Base-by-base conservation (phyloP, 1,284 basidiomycete species). In the Earliella scabrosa region DNA sequence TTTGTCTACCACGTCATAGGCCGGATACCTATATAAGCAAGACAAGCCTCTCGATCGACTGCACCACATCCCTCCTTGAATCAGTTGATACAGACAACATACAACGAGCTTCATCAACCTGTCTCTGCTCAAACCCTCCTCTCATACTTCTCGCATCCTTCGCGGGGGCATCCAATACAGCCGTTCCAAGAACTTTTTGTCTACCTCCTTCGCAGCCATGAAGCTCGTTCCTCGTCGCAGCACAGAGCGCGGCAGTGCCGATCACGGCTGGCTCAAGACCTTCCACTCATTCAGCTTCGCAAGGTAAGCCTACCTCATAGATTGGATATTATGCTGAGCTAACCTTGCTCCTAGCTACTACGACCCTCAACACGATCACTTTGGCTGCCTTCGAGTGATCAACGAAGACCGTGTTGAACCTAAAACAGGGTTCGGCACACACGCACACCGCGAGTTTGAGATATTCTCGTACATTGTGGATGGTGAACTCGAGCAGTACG, bases 241-340 rank as follows among this genome's bases (percentile, higher is more conserved):
- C 65, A 68, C 85, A 53, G 83, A 88, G 45, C 82, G 94, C 39
- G 93, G 93, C 8, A 75, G 89, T 51, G 90, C 90, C 13, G 85
- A 97, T 70, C 93, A 95, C 65, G 86, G 86, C 21, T 98, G 95
- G 95, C 78, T 98, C 45, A 95, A 95, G 80, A 90, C 89, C 0
- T 93, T 94, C 79, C 92, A 94, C 65, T 90, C 92, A 0, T 95
- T 93, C 71, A 85, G 86, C 7, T 95, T 96, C 67, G 89, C 93
- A 1, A 74, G 73, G 87, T 88, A 68, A 49, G 85, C 11, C n/a
- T 11, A 2, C 2, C 13, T 7, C 18, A 8, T 36, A 0, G 3
- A 8, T 21, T 4, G 14, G 16, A 4, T 16, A 6, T 2, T 3
- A 18, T 20, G 7, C 14, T 38, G 11, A 56, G 9, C 54, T 43